phyloP scores from a whole-genome alignment of 176 grass and related monocot genomes.

The Musa beccarii region DNA sequence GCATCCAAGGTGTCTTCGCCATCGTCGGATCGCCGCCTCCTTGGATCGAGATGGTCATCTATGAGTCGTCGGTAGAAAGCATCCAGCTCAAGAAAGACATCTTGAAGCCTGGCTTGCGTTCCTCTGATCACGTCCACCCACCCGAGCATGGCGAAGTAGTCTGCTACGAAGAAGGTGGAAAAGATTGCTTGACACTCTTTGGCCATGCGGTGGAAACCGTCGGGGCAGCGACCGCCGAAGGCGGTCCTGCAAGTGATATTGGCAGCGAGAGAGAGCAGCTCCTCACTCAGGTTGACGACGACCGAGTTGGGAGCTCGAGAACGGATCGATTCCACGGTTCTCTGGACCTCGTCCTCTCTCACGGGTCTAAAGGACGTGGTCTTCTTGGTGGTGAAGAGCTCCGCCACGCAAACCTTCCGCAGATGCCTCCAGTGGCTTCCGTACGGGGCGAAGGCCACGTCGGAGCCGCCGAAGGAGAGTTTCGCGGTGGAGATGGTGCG shows the following conservation, averaged over 20 bases:
- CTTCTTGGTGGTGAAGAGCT: slow-evolving; percentile 6
- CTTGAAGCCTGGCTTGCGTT: background rate
- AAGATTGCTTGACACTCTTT: background rate
- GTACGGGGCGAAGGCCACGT: background rate
- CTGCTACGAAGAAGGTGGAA: background rate
- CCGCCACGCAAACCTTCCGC: background rate
- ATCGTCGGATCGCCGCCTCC: background rate
- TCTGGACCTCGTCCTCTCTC: background rate
- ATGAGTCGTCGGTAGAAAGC: background rate
- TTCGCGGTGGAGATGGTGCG: no score
- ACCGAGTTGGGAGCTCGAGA: background rate
- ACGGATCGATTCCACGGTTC: background rate
- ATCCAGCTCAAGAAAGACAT: background rate
- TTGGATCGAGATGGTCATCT: background rate
- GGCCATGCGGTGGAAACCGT: no score
- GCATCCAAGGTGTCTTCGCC: background rate
- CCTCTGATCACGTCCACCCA: background rate
- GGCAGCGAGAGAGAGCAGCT: background rate
- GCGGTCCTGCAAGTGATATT: background rate
- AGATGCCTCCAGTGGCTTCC: background rate
- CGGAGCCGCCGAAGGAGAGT: background rate
- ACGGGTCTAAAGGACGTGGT: background rate
- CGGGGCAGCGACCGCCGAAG: background rate
- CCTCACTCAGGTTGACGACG: background rate
- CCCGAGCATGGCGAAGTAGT: background rate